phyloP scores from a whole-genome alignment of 805 yeast species.

The Saccharomyces paradoxus region DNA sequence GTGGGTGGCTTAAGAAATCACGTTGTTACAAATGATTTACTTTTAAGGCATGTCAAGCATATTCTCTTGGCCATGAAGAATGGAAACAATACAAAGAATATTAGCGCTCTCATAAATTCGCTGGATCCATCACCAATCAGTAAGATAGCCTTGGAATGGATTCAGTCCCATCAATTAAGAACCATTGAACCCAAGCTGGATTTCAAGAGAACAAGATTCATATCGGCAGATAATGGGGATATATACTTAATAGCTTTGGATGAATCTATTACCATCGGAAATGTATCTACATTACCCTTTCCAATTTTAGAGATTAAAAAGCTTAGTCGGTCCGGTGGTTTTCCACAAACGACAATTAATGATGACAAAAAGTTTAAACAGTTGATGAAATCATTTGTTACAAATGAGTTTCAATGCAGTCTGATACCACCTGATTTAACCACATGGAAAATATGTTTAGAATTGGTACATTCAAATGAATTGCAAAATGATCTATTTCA shows the following conservation, averaged over 20 bases:
- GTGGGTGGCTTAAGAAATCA: constrained; percentile 30
- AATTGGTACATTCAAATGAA: constrained; percentile 7
- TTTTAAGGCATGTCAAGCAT: background rate
- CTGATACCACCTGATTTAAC: constrained; percentile 14
- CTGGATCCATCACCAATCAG: constrained; percentile 9
- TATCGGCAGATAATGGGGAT: constrained; percentile 7
- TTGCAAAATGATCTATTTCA: constrained; percentile 12
- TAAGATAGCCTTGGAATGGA: constrained; percentile 24
- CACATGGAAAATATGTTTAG: constrained; percentile 18
- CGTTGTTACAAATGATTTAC: constrained; percentile 10
- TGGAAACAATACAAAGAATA: background rate
- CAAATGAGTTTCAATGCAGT: constrained; percentile 17
- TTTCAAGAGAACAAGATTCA: constrained; percentile 24
- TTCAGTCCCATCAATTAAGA: constrained; percentile 15
- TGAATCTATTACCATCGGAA: constrained; percentile 16
- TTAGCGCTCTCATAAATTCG: background rate
- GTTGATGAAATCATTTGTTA: constrained; percentile 9
- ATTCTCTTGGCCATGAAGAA: background rate
- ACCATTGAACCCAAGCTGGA: constrained; percentile 8
- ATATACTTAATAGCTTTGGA: constrained; percentile 20
- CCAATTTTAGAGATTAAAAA: constrained; percentile 17
- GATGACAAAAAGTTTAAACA: background rate
- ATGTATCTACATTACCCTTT: constrained; percentile 11
- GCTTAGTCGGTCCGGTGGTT: background rate
- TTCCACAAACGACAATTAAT: background rate